phyloP scores from a whole-genome alignment of 495 filamentous ascomycete species.

The Aspergillus bertholletiae region DNA sequence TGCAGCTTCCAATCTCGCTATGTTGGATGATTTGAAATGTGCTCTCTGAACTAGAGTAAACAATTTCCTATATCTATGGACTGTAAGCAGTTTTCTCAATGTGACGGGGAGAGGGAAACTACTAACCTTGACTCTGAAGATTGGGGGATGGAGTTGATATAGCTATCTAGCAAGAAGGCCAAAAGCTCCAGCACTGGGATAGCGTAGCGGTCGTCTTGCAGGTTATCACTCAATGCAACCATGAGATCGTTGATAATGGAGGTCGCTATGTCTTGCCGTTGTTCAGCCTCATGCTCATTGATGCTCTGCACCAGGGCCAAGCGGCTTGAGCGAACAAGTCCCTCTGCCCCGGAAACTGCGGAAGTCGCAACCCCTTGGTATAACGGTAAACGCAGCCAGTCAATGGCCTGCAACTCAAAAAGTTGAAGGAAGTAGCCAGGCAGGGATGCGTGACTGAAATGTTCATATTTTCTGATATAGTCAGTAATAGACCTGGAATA shows the following conservation, averaged over 20 bases:
- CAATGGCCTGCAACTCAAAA: constrained; percentile 31
- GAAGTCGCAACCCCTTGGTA: constrained; percentile 77
- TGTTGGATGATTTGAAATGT: constrained; percentile 76
- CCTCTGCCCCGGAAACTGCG: constrained; percentile 79
- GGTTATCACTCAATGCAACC: constrained; percentile 39
- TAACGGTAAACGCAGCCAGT: constrained; percentile 45
- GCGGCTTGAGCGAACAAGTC: constrained; percentile 70
- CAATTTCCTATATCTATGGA: constrained; percentile 50
- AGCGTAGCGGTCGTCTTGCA: constrained; percentile 63
- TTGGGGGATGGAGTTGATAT: constrained; percentile 15
- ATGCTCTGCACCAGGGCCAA: constrained; percentile 57
- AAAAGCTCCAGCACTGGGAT: constrained; percentile 73
- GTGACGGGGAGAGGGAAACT: background rate
- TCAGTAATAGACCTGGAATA: constrained; percentile 14
- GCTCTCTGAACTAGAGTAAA: constrained; percentile 70
- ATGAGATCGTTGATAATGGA: constrained; percentile 40
- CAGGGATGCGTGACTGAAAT: constrained; percentile 44
- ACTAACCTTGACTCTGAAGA: constrained; percentile 22
- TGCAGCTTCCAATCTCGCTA: constrained; percentile 74
- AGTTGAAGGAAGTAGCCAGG: constrained; percentile 43
- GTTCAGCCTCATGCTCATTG: constrained; percentile 32
- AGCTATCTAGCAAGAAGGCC: constrained; percentile 64
- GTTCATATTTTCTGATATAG: constrained; percentile 33
- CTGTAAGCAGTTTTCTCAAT: background rate
- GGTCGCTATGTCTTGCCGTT: constrained; percentile 27